phyloP scores from a whole-genome alignment of 139 green algal species.

The Penium margaritaceum region DNA sequence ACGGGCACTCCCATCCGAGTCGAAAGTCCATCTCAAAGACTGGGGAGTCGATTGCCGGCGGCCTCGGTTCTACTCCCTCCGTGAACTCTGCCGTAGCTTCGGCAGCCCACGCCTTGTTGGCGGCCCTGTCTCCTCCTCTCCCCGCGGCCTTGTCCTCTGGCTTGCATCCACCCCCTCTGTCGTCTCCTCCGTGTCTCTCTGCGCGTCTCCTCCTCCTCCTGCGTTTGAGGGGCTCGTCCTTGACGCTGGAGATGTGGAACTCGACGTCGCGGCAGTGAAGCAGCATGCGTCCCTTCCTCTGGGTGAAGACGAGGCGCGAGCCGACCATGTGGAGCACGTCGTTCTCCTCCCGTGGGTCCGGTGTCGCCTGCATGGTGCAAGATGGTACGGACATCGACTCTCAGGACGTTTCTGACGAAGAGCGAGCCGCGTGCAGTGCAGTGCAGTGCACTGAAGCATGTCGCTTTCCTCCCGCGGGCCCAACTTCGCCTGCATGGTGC shows the following conservation, averaged over 20 bases:
- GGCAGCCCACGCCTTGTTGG: too few relatives aligned
- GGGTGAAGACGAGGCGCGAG: slow-evolving; percentile 14
- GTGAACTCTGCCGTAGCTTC: too few relatives aligned
- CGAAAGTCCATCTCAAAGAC: slow-evolving; percentile 29
- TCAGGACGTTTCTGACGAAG: too few relatives aligned
- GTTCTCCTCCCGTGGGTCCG: slow-evolving; percentile 43
- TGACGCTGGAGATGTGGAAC: neutral
- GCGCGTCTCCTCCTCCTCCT: too few relatives aligned
- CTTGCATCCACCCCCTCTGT: neutral
- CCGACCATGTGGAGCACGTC: slow-evolving; percentile 18
- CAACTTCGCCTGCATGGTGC: too few relatives aligned
- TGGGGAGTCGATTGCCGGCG: slow-evolving; percentile 19
- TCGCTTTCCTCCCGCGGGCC: too few relatives aligned
- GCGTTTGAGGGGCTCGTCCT: neutral
- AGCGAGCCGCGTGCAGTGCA: too few relatives aligned
- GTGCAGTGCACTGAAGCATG: too few relatives aligned
- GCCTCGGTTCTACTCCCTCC: neutral
- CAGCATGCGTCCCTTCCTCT: slow-evolving; percentile 26
- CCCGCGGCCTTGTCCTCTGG: neutral
- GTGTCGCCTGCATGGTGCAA: slow-evolving; percentile 21
- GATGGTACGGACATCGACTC: too few relatives aligned
- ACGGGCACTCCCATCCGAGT: slow-evolving; percentile 28
- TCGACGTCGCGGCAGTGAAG: neutral
- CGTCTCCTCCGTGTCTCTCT: neutral
- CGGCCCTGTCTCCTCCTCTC: neutral